A percentile compares a stretch with the other conserved stretches of the same genome.
These are phyloP conservation scores for Brassica incana DNA, from an alignment of 345 rosid genomes.

Conservation along the genomic window DNA sequence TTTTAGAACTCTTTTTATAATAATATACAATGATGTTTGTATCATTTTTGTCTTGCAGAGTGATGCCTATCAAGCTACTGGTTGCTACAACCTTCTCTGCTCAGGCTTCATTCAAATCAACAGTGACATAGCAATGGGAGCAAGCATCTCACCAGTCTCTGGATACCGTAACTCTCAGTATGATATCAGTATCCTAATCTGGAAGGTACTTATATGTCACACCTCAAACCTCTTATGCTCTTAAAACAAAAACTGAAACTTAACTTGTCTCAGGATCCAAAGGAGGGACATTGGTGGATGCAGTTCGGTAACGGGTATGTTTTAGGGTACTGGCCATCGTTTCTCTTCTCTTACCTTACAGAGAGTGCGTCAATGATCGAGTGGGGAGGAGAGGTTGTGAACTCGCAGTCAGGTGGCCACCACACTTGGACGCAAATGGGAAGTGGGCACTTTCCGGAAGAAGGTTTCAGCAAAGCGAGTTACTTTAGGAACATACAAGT, in stretches of 20 bases:
- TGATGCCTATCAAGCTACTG: slow-evolving; percentile 98
- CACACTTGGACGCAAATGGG: slow-evolving; percentile 99
- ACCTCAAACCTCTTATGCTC: not conserved
- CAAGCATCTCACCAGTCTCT: slow-evolving; percentile 96
- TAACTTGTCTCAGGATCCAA: slow-evolving; percentile 66
- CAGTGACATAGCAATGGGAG: slow-evolving; percentile 95
- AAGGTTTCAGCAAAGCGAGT: slow-evolving; percentile 88
- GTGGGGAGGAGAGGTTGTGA: slow-evolving; percentile 99
- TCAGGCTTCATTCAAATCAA: slow-evolving; percentile 95
- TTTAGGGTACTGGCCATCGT: slow-evolving; percentile 94
- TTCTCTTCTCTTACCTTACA: slow-evolving; percentile 90
- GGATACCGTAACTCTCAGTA: slow-evolving; percentile 78
- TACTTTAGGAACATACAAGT: slow-evolving; percentile 91
- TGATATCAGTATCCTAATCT: slow-evolving; percentile 91
- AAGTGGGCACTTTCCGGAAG: slow-evolving; percentile 93
- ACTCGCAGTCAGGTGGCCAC: slow-evolving; percentile 72
- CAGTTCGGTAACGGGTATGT: slow-evolving; percentile 85
- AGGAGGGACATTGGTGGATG: slow-evolving; percentile 99
- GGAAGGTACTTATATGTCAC: slow-evolving; percentile 65
- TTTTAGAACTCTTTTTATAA: no score
- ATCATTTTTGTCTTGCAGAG: slow-evolving; percentile 40
- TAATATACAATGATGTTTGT: no score
- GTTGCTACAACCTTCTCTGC: slow-evolving; percentile 98
- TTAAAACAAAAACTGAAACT: not conserved
- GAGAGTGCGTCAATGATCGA: slow-evolving; percentile 97